These are phyloP conservation scores for Vigna hirtella DNA, from an alignment of 306 rosid species.

Conservation along the genomic window DNA sequence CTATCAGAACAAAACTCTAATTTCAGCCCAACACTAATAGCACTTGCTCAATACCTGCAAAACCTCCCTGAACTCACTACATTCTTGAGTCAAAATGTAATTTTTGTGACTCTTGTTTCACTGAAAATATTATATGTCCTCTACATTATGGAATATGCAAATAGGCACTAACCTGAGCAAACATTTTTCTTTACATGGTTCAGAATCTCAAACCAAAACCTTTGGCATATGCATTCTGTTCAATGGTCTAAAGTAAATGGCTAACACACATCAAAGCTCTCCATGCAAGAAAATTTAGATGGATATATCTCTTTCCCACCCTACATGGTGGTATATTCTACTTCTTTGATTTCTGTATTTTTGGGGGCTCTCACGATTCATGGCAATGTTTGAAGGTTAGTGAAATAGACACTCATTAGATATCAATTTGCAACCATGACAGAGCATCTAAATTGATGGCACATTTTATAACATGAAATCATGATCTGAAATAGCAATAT, in stretches of 20 bases:
- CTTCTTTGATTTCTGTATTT: background rate
- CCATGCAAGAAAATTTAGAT: constrained; percentile 5
- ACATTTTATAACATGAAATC: constrained; percentile 2
- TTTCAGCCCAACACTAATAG: background rate
- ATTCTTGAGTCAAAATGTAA: background rate
- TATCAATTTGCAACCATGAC: constrained; percentile 1
- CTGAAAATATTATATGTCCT: background rate
- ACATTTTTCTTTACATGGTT: background rate
- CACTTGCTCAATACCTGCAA: background rate
- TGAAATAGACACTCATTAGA: background rate
- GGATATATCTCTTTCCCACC: constrained; percentile 3
- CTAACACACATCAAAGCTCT: background rate
- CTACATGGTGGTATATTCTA: background rate
- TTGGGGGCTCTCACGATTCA: background rate
- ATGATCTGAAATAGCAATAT: constrained; percentile 11
- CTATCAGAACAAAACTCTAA: constrained; percentile 6
- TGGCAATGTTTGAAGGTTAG: background rate
- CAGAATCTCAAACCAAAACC: background rate
- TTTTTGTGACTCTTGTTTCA: background rate
- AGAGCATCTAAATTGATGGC: background rate
- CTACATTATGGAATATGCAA: background rate
- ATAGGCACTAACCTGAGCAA: background rate
- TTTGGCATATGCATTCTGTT: background rate
- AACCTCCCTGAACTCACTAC: too few relatives aligned
- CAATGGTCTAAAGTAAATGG: background rate